Percentiles rank a stretch among this genome's conserved stretches.
Conservation (phyloP, 768 basidiomycete species). For the Clitopilus passeckerianus region DNA sequence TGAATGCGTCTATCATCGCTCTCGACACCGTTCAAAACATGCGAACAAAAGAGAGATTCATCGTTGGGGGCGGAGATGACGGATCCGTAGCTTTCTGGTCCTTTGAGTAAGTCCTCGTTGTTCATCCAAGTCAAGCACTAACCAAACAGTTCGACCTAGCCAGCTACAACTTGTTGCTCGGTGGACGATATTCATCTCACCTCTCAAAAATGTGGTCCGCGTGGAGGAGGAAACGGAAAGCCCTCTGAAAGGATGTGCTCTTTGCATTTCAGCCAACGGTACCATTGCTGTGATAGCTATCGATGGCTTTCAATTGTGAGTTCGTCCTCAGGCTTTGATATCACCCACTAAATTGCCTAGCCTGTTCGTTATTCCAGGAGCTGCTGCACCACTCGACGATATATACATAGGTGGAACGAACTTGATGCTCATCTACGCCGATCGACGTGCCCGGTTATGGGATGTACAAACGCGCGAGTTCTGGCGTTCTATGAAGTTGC, state of each 20-base stretch:
- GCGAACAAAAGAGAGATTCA: slow-evolving; percentile 52
- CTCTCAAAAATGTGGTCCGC: slow-evolving; percentile 54
- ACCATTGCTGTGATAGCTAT: slow-evolving; percentile 78
- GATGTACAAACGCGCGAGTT: slow-evolving; percentile 80
- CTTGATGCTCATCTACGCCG: slow-evolving; percentile 69
- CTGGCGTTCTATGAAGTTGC: slow-evolving; percentile 71
- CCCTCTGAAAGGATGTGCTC: slow-evolving; percentile 57
- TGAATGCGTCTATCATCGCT: slow-evolving; percentile 42
- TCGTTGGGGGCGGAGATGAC: slow-evolving; percentile 75
- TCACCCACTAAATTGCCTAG: slow-evolving; percentile 30
- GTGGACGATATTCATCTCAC: slow-evolving; percentile 71
- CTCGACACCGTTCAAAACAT: slow-evolving; percentile 55
- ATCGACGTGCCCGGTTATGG: slow-evolving; percentile 82
- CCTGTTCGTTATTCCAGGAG: slow-evolving; percentile 77
- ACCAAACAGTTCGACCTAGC: slow-evolving; percentile 26
- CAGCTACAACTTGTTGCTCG: slow-evolving; percentile 60
- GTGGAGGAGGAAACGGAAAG: slow-evolving; percentile 48
- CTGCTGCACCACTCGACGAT: slow-evolving; percentile 57
- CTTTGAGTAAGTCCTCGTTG: slow-evolving; percentile 40
- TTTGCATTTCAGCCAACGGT: slow-evolving; percentile 75
- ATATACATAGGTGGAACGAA: slow-evolving; percentile 67
- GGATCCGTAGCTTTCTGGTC: slow-evolving; percentile 78
- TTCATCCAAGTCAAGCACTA: neutral
- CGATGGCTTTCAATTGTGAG: slow-evolving; percentile 77
- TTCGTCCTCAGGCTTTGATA: slow-evolving; percentile 3